Evolutionary conservation across 2,329 filamentous ascomycete species (phyloP).

Genomic region (Trichoderma polysporum): DNA sequence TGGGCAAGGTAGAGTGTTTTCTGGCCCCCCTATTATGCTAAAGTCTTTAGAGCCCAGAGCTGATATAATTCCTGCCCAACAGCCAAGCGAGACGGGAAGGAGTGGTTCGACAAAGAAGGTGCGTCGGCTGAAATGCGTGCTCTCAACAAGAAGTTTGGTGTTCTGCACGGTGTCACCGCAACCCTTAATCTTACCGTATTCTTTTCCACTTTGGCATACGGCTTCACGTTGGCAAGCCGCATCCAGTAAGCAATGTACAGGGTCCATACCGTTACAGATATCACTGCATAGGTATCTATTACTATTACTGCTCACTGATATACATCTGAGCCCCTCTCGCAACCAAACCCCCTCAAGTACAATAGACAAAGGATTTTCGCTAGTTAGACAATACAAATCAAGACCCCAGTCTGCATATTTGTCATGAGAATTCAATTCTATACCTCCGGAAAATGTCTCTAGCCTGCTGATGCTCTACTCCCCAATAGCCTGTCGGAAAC

Average conservation of each 20-base stretch:
- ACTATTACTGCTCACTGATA: neutral
- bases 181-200: constrained; percentile 74
- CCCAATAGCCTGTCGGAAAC: constrained; percentile 4
- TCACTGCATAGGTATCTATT: neutral
- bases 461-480: constrained; percentile 11
- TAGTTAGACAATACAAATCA: constrained; percentile 2
- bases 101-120: constrained; percentile 73
- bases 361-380: neutral
- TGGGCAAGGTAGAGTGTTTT: constrained; percentile 66
- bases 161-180: constrained; percentile 78
- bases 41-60: constrained; percentile 23
- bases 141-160: constrained; percentile 75
- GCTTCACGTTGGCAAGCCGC: constrained; percentile 67
- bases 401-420: neutral
- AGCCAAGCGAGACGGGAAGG: constrained; percentile 89
- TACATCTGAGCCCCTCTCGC: neutral
- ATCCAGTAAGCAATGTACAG: constrained; percentile 44
- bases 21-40: neutral
- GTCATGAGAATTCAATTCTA: neutral
- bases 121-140: constrained; percentile 82
- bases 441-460: neutral
- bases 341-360: neutral
- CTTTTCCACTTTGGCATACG: constrained; percentile 72
- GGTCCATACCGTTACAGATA: neutral
- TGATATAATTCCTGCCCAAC: neutral